Base-by-base conservation (phyloP, 1,284 basidiomycete species). In the Trametes hirsuta region DNA sequence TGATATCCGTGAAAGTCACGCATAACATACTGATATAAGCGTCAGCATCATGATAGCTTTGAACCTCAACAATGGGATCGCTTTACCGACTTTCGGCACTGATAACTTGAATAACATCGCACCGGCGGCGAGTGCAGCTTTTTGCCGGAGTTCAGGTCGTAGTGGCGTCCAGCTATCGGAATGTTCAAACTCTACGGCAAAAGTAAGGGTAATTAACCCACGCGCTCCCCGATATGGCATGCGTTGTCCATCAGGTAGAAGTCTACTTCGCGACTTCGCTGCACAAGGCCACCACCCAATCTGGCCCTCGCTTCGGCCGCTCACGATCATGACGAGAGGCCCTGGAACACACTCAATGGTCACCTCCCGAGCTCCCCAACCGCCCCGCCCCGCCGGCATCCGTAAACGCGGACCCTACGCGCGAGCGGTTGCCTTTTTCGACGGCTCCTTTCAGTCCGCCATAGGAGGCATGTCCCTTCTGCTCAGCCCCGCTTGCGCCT, bases 211-310 rank as follows among this genome's bases (percentile, higher is more conserved):
- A 24, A 34, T 42, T 41, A 53, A 36, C 4, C n/a, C 21, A 22
- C 6, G 42, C 42, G 51, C 34, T 30, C n/a, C 56, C 56, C 4
- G 25, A 47, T 52, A 15, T 35, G 56, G 56, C 6, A 52, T 21
- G n/a, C 10, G 56, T 58, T 58, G 56, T 58, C 41, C 44, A 39
- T 52, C 49, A 50, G 45, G 36, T 47, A 52, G 22, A 58, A 34
- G 56, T 42, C 49, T 15, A 47, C 48, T 47, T 46, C 56, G 24
- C 49, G 15, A 39, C 49, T 52, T 36, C 56, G 36, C 36, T 44
- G 24, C 56, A 58, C 56, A 58, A 58, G 42, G 49, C 24, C 56
- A 41, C 44, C 10, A 5, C 56, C 41, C 36, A 47, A 52, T 58
- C 24, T 2, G 56, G 56, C 18, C 12, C 11, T 40, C 36, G 45